A percentile compares a stretch with the other conserved stretches of the same genome.
These are phyloP conservation scores for Torrubiellomyces zombiae DNA, from an alignment of 2,329 filamentous ascomycete species.

Conservation along the genomic window DNA sequence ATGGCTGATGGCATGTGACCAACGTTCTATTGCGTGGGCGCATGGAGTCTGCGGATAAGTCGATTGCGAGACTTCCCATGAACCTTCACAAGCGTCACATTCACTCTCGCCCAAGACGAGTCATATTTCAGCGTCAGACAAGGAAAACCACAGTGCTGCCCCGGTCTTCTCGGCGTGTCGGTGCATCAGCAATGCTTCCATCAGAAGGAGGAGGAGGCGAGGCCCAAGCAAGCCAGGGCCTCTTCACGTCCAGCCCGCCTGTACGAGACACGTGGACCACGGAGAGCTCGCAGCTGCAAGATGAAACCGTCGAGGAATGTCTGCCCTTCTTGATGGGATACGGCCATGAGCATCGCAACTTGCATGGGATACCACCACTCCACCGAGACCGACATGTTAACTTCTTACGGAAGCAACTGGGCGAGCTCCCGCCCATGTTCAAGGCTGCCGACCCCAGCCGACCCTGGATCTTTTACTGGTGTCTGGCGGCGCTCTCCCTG, in stretches of 20 bases:
- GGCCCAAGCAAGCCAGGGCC: constrained; percentile 25
- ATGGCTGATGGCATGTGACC: too few relatives aligned
- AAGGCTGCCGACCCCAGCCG: constrained; percentile 68
- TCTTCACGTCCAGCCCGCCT: constrained; percentile 41
- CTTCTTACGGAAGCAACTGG: constrained; percentile 44
- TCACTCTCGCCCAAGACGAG: too few relatives aligned
- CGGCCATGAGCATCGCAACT: constrained; percentile 42
- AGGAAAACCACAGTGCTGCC: constrained; percentile 4
- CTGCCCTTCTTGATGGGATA: constrained; percentile 48
- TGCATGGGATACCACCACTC: constrained; percentile 58
- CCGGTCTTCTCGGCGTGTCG: too few relatives aligned
- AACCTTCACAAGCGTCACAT: too few relatives aligned
- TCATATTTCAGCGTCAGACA: constrained; percentile 4
- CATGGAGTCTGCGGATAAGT: too few relatives aligned
- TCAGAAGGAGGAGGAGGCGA: constrained; percentile 2
- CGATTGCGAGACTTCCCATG: too few relatives aligned
- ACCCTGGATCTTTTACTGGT: constrained; percentile 95
- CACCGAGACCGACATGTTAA: constrained; percentile 42
- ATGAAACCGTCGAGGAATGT: constrained; percentile 50
- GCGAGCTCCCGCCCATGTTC: constrained; percentile 50
- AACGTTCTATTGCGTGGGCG: too few relatives aligned
- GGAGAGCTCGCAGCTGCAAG: constrained; percentile 49
- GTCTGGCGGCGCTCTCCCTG: constrained; percentile 54
- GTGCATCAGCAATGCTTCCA: too few relatives aligned
- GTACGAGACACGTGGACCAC: constrained; percentile 53